phyloP scores from a whole-genome alignment of 331 rosid species.

The Phaseolus coccineus region DNA sequence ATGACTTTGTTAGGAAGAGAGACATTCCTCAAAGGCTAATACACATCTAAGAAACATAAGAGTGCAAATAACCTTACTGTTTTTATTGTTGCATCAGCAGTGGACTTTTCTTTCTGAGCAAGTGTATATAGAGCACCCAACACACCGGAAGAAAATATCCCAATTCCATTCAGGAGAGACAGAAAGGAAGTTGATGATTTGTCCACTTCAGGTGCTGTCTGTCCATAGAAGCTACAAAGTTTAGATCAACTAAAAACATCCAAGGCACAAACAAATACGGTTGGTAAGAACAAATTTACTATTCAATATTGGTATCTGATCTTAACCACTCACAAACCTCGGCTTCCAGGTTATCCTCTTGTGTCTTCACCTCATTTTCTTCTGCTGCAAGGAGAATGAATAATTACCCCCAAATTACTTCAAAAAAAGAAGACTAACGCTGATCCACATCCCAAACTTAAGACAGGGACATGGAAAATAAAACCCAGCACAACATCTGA shows the following conservation, averaged over 20 bases:
- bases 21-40: slow-evolving; percentile 39
- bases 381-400: slow-evolving; percentile 65
- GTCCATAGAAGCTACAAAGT: slow-evolving; percentile 52
- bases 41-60: slow-evolving; percentile 35
- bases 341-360: slow-evolving; percentile 56
- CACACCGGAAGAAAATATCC: slow-evolving; percentile 71
- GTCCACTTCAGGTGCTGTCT: slow-evolving; percentile 54
- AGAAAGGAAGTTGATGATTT: slow-evolving; percentile 53
- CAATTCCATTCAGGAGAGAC: slow-evolving; percentile 64
- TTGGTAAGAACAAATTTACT: slow-evolving; percentile 26
- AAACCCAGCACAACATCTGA: slow-evolving; percentile 8
- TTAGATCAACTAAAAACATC: slow-evolving; percentile 44
- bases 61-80: slow-evolving; percentile 64
- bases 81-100: slow-evolving; percentile 62
- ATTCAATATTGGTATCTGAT: slow-evolving; percentile 42
- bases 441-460: slow-evolving; percentile 7
- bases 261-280: slow-evolving; percentile 46
- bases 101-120: slow-evolving; percentile 70
- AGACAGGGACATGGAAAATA: slow-evolving; percentile 17
- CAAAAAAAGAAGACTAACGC: background rate
- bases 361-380: slow-evolving; percentile 60
- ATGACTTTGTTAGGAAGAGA: slow-evolving; percentile 15
- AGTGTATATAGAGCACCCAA: slow-evolving; percentile 76
- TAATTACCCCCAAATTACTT: slow-evolving; percentile 36
- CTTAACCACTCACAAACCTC: slow-evolving; percentile 69